Percentiles rank a stretch among this genome's conserved stretches.
phyloP scores from a whole-genome alignment of 1,284 basidiomycete species.

The Ganoderma lucidum region DNA sequence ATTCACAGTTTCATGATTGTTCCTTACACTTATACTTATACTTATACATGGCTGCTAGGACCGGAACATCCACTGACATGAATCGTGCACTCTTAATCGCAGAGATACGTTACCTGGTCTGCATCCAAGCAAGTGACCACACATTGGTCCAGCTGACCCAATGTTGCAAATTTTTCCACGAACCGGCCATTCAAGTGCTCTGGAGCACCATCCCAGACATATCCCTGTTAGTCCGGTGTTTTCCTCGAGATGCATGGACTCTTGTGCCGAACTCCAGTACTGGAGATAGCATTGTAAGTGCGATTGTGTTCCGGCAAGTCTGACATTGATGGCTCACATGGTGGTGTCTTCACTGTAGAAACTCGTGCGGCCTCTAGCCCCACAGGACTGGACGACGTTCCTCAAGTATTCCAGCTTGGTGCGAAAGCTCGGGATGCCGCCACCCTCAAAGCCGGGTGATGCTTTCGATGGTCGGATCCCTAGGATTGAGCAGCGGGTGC shows the following conservation, averaged over 20 bases:
- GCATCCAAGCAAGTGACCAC: neutral
- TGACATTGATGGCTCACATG: neutral
- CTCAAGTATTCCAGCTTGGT: slow-evolving; percentile 11
- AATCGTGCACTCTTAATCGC: neutral
- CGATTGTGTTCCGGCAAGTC: neutral
- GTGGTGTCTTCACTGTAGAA: neutral
- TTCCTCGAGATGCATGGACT: slow-evolving; percentile 2
- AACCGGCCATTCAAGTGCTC: slow-evolving; percentile 1
- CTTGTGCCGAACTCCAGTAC: neutral
- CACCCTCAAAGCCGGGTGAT: neutral
- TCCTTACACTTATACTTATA: too few species aligned
- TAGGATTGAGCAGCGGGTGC: neutral
- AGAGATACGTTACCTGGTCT: neutral
- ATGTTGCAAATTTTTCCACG: slow-evolving; percentile 5
- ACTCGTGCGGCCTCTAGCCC: neutral
- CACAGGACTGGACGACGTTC: slow-evolving; percentile 7
- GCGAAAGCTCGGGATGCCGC: neutral
- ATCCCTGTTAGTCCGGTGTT: neutral
- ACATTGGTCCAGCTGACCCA: neutral
- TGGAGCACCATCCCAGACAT: neutral
- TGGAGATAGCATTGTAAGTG: neutral
- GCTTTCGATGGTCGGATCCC: neutral
- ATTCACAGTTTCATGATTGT: too few species aligned
- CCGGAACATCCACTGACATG: too few species aligned
- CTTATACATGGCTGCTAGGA: too few species aligned